Evolutionary conservation across 768 basidiomycete species (phyloP).

Genomic region (Suillus variegatus): DNA sequence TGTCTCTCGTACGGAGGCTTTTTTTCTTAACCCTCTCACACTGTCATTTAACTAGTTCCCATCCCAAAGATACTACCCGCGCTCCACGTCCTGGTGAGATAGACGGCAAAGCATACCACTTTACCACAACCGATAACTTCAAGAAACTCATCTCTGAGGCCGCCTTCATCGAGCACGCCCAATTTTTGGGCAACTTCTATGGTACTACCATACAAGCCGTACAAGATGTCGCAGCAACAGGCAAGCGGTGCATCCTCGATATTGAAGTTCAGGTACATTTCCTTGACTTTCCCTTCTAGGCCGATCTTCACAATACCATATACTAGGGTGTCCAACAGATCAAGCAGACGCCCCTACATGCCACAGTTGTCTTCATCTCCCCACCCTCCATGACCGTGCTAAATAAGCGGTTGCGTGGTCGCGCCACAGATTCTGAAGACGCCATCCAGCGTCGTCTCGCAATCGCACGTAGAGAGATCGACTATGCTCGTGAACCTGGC

Average conservation of each 20-base stretch:
- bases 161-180: slow-evolving; percentile 92
- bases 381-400: slow-evolving; percentile 81
- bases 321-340: slow-evolving; percentile 88
- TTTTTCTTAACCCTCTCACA: slow-evolving; percentile 12
- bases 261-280: slow-evolving; percentile 88
- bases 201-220: slow-evolving; percentile 89
- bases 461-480: slow-evolving; percentile 77
- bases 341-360: slow-evolving; percentile 77
- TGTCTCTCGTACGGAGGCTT: slow-evolving; percentile 73
- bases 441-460: slow-evolving; percentile 74
- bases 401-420: slow-evolving; percentile 65
- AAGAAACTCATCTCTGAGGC: slow-evolving; percentile 61
- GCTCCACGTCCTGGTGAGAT: slow-evolving; percentile 78
- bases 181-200: slow-evolving; percentile 91
- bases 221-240: slow-evolving; percentile 60
- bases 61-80: slow-evolving; percentile 80
- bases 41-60: neutral
- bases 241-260: slow-evolving; percentile 88
- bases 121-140: slow-evolving; percentile 74
- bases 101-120: slow-evolving; percentile 86
- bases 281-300: slow-evolving; percentile 12
- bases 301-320: neutral
- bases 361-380: slow-evolving; percentile 89
- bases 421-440: slow-evolving; percentile 82
- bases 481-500: slow-evolving; percentile 75